phyloP scores from a whole-genome alignment of 768 basidiomycete genomes.

The Amanita rubescens region DNA sequence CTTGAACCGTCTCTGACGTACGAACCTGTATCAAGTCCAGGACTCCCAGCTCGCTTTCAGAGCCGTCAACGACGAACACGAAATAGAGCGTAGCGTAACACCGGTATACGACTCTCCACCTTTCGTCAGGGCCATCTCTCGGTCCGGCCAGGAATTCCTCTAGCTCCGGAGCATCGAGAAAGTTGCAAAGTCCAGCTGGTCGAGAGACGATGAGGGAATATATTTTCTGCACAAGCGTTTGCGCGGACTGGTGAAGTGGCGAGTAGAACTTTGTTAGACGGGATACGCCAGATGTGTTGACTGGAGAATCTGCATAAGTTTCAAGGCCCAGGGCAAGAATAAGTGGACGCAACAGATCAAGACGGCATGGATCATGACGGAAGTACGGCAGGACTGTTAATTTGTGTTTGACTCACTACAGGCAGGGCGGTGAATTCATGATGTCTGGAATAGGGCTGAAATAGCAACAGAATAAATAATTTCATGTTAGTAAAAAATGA shows the following conservation, averaged over 20 bases:
- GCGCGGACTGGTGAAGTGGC: slow-evolving; percentile 59
- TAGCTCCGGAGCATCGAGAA: slow-evolving; percentile 87
- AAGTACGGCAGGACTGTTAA: background rate
- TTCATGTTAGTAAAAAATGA: too few relatives aligned
- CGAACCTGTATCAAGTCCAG: slow-evolving; percentile 93
- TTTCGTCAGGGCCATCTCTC: slow-evolving; percentile 42
- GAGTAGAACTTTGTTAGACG: slow-evolving; percentile 88
- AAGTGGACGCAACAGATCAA: slow-evolving; percentile 59
- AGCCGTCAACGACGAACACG: slow-evolving; percentile 92
- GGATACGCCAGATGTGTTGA: slow-evolving; percentile 89
- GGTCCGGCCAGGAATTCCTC: slow-evolving; percentile 63
- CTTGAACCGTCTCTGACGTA: background rate
- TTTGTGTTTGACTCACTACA: too few relatives aligned
- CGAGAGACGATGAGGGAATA: slow-evolving; percentile 82
- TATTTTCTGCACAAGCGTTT: slow-evolving; percentile 78
- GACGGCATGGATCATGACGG: slow-evolving; percentile 74
- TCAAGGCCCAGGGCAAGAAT: slow-evolving; percentile 10
- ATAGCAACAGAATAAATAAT: too few relatives aligned
- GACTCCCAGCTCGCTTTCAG: slow-evolving; percentile 95
- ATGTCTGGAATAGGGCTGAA: too few relatives aligned
- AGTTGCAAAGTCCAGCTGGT: slow-evolving; percentile 85
- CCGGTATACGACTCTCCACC: slow-evolving; percentile 86
- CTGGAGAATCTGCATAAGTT: slow-evolving; percentile 27
- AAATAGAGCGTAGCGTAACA: slow-evolving; percentile 97
- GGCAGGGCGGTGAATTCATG: too few relatives aligned